phyloP scores from a whole-genome alignment of 352 stramenopile species.

The Pythium apleroticum region DNA sequence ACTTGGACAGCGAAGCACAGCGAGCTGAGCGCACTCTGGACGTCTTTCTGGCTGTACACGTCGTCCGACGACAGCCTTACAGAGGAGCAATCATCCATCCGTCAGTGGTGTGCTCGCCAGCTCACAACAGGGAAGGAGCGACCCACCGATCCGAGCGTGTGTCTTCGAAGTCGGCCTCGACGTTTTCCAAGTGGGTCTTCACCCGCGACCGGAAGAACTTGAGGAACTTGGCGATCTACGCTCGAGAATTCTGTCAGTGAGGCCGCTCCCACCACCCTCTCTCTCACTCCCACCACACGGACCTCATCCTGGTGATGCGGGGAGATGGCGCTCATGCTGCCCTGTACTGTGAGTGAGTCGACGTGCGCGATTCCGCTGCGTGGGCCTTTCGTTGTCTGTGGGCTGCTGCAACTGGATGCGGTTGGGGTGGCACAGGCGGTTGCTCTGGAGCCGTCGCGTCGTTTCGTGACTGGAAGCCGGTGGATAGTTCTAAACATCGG shows the following conservation, averaged over 20 bases:
- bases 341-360: background rate
- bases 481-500: background rate
- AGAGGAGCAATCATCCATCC: background rate
- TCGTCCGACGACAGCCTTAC: conserved; percentile 69
- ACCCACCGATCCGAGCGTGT: conserved; percentile 69
- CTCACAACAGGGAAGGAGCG: background rate
- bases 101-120: no score
- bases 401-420: background rate
- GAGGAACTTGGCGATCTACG: conserved; percentile 75
- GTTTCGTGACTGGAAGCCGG: background rate
- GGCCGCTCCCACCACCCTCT: background rate
- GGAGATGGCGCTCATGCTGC: conserved; percentile 20
- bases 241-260: background rate
- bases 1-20: conserved; percentile 84
- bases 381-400: background rate
- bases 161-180: conserved; percentile 85
- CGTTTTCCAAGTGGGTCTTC: conserved; percentile 74
- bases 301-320: conserved; percentile 67
- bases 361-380: background rate
- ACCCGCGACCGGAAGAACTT: conserved; percentile 85
- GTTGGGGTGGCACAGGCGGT: background rate
- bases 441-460: conserved; percentile 10
- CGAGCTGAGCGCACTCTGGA: conserved; percentile 71
- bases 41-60: conserved; percentile 82
- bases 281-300: background rate